These are phyloP conservation scores for Ophiostoma perfectum DNA, from an alignment of 2,329 filamentous ascomycete species.

Conservation along the genomic window DNA sequence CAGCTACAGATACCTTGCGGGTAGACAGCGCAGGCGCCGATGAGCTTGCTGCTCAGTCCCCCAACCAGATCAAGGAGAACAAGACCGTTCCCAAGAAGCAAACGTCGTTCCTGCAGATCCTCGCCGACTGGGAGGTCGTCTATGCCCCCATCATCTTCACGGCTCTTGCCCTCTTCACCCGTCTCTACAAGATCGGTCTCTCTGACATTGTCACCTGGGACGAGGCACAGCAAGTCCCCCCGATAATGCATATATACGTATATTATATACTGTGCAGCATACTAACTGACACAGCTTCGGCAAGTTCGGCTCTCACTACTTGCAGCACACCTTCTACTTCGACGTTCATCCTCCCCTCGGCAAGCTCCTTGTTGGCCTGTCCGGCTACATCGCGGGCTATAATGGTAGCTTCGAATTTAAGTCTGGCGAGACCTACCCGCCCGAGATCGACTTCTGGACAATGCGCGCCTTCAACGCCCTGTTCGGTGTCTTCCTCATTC, in stretches of 20 bases:
- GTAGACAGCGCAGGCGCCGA: conserved; percentile 37
- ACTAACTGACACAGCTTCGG: conserved; percentile 59
- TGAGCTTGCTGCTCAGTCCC: conserved; percentile 35
- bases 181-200: conserved; percentile 64
- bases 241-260: background rate
- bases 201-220: conserved; percentile 64
- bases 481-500: conserved; percentile 88
- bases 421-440: conserved; percentile 90
- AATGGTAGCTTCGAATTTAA: conserved; percentile 99
- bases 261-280: background rate
- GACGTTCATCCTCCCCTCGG: conserved; percentile 80
- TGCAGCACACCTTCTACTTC: conserved; percentile 99
- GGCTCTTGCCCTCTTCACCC: conserved; percentile 58
- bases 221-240: conserved; percentile 54
- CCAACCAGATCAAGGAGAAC: conserved; percentile 49
- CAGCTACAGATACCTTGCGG: conserved; percentile 2
- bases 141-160: conserved; percentile 59
- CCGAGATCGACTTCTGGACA: conserved; percentile 92
- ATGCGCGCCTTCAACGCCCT: conserved; percentile 97
- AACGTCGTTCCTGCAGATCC: conserved; percentile 55
- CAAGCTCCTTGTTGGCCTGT: conserved; percentile 97
- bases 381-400: conserved; percentile 92
- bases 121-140: conserved; percentile 59
- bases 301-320: conserved; percentile 98
- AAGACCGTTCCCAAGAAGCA: conserved; percentile 53